Base-by-base conservation (phyloP, 2,329 filamentous ascomycete species). In the Colletotrichum tropicicola region DNA sequence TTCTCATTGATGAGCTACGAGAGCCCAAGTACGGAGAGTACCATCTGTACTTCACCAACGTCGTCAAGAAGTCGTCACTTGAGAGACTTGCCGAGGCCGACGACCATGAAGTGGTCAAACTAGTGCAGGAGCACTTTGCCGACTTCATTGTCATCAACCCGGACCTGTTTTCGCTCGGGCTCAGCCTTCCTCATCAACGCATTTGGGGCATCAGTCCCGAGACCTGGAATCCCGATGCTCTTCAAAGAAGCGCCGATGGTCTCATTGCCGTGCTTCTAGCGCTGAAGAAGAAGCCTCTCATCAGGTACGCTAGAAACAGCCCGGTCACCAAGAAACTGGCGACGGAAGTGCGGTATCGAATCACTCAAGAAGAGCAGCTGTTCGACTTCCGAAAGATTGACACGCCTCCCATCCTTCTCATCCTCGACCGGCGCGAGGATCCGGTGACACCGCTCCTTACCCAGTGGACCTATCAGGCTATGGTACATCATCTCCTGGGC, bases 381-480 rank as follows among this genome's bases (percentile, higher is more conserved):
- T 99, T 99, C 78, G 94, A 98, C 76, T 99, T 99, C 77, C 88
- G 95, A 68, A 94, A 93, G 77, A 91, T 94, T 55, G 96, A 99
- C 77, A 99, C 96, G 0, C 92, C 95, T 8, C 96, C 97, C 0
- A 94, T 99, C 70, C 83, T 99, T 13, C 85, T 99, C 32, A 88
- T 99, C 57, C 80, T 99, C 28, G 96, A 99, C 78, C 89, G 96
- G 43, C 88, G 96, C 76, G 94, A 98, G 74, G 96, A 99, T 73
- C 95, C 96, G 0, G 92, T 98, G 53, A 99, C 96, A 4, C 96
- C 96, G 0, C 82, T 99, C 10, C 85, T 99, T 51, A 97, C 94
- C 3, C 96, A 99, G 76, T 99, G 96, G 96, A 99, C 96, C 25
- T 99, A 99, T 74, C 96, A 99, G 79, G 96, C 96, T n/a, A 99